phyloP scores from a whole-genome alignment of 2,329 filamentous ascomycete genomes.

The Dothideomycetes sp. region DNA sequence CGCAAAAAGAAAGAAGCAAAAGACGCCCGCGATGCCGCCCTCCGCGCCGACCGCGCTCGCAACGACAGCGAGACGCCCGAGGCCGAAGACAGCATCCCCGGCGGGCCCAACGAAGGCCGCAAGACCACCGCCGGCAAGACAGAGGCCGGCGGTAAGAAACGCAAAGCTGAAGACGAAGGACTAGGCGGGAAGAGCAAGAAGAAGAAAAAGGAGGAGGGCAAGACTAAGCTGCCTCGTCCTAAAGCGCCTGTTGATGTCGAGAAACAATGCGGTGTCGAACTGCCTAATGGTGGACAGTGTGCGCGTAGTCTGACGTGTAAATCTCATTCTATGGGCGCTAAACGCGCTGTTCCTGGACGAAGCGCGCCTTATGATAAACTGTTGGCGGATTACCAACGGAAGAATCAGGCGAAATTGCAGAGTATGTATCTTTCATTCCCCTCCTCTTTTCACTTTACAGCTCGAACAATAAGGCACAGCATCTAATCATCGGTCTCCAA shows the following conservation, averaged over 20 bases:
- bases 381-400: slow-evolving; percentile 61
- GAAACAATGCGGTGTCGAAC: slow-evolving; percentile 76
- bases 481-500: background rate
- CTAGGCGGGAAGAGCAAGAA: slow-evolving; percentile 69
- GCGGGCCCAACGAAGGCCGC: slow-evolving; percentile 14
- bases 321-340: slow-evolving; percentile 86
- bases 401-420: slow-evolving; percentile 96
- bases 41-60: slow-evolving; percentile 24
- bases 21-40: slow-evolving; percentile 39
- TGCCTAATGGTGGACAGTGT: slow-evolving; percentile 76
- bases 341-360: slow-evolving; percentile 72
- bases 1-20: slow-evolving; percentile 55
- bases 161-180: slow-evolving; percentile 35
- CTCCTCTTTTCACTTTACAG: slow-evolving; percentile 6
- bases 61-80: slow-evolving; percentile 19
- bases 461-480: background rate
- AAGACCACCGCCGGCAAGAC: slow-evolving; percentile 28
- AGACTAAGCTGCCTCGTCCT: slow-evolving; percentile 62
- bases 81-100: slow-evolving; percentile 4
- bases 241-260: slow-evolving; percentile 91
- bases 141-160: slow-evolving; percentile 33
- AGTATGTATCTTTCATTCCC: slow-evolving; percentile 47
- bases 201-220: slow-evolving; percentile 42
- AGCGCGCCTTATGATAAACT: slow-evolving; percentile 87
- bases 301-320: slow-evolving; percentile 84